Percentiles rank a stretch among this genome's conserved stretches.
phyloP scores from a whole-genome alignment of 2,329 filamentous ascomycete species.

The Penicillium polonicum region DNA sequence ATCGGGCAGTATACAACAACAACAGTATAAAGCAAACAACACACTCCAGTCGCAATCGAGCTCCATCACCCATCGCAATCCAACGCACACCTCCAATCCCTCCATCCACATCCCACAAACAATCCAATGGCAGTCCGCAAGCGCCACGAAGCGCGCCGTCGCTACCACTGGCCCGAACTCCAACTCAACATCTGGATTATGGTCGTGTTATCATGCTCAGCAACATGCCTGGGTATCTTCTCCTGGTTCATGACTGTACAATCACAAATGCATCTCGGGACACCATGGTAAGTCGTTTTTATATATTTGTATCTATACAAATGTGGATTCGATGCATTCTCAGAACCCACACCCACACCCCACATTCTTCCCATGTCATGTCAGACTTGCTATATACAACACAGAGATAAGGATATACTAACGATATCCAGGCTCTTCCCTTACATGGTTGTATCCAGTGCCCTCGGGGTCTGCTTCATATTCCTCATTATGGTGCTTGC shows the following conservation, averaged over 20 bases:
- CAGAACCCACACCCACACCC: neutral
- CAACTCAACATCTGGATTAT: slow-evolving; percentile 66
- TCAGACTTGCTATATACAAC: neutral
- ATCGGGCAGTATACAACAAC: slow-evolving; percentile 4
- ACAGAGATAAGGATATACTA: slow-evolving; percentile 8
- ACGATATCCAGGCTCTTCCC: slow-evolving; percentile 58
- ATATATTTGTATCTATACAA: neutral
- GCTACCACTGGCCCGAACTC: slow-evolving; percentile 65
- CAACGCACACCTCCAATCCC: neutral
- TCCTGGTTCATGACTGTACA: slow-evolving; percentile 61
- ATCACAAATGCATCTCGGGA: slow-evolving; percentile 53
- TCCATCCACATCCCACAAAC: neutral
- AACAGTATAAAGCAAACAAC: neutral
- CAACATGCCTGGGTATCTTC: slow-evolving; percentile 60
- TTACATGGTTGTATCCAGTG: slow-evolving; percentile 59
- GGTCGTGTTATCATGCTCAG: slow-evolving; percentile 58
- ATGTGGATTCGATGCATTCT: neutral
- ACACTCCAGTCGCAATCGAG: neutral
- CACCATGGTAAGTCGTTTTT: slow-evolving; percentile 55
- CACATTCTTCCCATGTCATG: neutral
- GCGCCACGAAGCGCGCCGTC: slow-evolving; percentile 37
- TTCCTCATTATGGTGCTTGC: slow-evolving; percentile 58
- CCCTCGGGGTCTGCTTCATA: slow-evolving; percentile 59
- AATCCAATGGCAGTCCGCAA: slow-evolving; percentile 33
- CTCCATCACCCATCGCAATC: neutral